Percentiles rank a stretch among this genome's conserved stretches.
Conservation (phyloP, 208 protist species). For the Crithidia mellificae region DNA sequence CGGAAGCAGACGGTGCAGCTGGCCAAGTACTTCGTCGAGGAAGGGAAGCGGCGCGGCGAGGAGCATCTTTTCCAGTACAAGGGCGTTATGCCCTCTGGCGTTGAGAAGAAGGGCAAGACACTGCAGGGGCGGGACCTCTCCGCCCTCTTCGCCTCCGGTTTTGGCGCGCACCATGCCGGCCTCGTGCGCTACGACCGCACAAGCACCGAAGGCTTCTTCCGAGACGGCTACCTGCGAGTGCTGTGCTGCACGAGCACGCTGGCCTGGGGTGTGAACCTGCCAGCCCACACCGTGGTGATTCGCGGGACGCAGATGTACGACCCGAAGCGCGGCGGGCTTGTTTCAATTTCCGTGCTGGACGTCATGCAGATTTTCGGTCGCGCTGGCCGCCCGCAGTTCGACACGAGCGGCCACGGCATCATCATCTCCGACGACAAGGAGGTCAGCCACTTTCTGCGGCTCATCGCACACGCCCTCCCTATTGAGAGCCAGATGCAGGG, state of each 20-base stretch:
- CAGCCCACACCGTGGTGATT: conserved; percentile 99
- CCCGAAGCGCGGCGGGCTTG: conserved; percentile 93
- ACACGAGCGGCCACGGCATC: conserved; percentile 97
- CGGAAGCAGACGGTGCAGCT: conserved; percentile 96
- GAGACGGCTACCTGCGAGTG: conserved; percentile 92
- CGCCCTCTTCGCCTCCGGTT: conserved; percentile 87
- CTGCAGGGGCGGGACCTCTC: conserved; percentile 88
- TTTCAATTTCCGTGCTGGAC: conserved; percentile 98
- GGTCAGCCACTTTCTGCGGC: conserved; percentile 94
- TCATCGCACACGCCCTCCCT: conserved; percentile 94
- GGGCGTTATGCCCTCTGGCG: conserved; percentile 43
- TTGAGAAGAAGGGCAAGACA: conserved; percentile 49
- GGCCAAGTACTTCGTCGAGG: conserved; percentile 89
- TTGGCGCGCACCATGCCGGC: conserved; percentile 97
- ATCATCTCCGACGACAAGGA: conserved; percentile 98
- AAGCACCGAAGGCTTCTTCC: conserved; percentile 95
- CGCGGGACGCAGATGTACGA: conserved; percentile 97
- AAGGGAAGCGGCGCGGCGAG: conserved; percentile 64
- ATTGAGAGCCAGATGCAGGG: conserved; percentile 97
- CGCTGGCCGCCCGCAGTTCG: conserved; percentile 98
- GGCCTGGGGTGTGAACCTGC: conserved; percentile 99
- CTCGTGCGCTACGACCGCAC: conserved; percentile 95
- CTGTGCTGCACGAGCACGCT: conserved; percentile 99
- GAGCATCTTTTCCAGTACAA: conserved; percentile 66
- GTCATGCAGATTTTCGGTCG: conserved; percentile 99